These are phyloP conservation scores for Cephaloascus albidus DNA, from an alignment of 805 yeast species.

Conservation along the genomic window DNA sequence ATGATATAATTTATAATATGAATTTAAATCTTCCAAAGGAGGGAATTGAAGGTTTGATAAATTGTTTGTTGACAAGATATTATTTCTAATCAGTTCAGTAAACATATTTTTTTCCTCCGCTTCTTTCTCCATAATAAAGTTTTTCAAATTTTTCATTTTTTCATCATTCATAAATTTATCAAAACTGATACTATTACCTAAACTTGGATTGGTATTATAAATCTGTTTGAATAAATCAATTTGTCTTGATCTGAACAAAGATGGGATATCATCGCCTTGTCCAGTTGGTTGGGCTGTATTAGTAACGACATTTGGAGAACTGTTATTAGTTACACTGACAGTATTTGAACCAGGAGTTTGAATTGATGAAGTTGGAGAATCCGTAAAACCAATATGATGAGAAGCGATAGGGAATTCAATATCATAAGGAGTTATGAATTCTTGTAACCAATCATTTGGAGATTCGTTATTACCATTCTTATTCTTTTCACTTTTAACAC, in stretches of 20 bases:
- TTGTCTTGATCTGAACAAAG: constrained; percentile 57
- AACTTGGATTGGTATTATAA: neutral
- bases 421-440: constrained; percentile 62
- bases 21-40: constrained; percentile 63
- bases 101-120: constrained; percentile 15
- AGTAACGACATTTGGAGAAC: constrained; percentile 1
- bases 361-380: constrained; percentile 20
- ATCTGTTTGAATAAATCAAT: constrained; percentile 51
- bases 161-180: too few species aligned
- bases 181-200: neutral
- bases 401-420: constrained; percentile 41
- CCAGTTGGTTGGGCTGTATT: constrained; percentile 1
- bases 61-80: constrained; percentile 45
- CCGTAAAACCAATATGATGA: constrained; percentile 53
- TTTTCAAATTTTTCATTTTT: too few species aligned
- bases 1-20: constrained; percentile 65
- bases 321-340: neutral
- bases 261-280: constrained; percentile 40
- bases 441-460: constrained; percentile 55
- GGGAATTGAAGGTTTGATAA: constrained; percentile 60
- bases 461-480: neutral
- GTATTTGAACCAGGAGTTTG: constrained; percentile 1
- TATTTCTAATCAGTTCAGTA: constrained; percentile 39
- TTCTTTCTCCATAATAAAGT: neutral
- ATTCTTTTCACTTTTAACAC: neutral